These are phyloP conservation scores for Geranium incanum DNA, from an alignment of 441 rosid species.

Conservation along the genomic window DNA sequence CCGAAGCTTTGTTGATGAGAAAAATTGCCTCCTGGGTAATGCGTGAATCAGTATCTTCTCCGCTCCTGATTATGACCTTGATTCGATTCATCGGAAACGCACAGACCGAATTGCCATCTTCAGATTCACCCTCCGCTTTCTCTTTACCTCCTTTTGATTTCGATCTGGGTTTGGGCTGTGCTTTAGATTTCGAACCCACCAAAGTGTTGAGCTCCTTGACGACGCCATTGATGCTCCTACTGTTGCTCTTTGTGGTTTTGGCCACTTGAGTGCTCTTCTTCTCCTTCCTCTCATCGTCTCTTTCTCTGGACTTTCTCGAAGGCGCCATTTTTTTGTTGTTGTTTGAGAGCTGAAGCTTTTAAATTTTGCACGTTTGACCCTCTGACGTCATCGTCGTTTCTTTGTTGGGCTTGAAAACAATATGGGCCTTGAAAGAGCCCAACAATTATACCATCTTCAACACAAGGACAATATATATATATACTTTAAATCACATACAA, in stretches of 20 bases:
- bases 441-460: too few relatives aligned
- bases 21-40: constrained; percentile 58
- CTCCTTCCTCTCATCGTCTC: constrained; percentile 12
- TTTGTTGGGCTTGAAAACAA: background rate
- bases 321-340: constrained; percentile 4
- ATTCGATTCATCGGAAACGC: constrained; percentile 70
- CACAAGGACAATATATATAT: too few relatives aligned
- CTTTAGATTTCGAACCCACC: background rate
- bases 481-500: too few relatives aligned
- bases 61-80: constrained; percentile 56
- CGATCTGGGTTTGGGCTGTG: background rate
- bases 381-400: background rate
- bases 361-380: background rate
- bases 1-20: constrained; percentile 81
- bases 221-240: background rate
- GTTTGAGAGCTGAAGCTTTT: background rate
- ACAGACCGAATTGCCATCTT: constrained; percentile 14
- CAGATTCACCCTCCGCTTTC: constrained; percentile 10
- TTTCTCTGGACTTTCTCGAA: constrained; percentile 15
- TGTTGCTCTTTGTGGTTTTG: constrained; percentile 16
- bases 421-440: background rate
- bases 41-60: constrained; percentile 28
- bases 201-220: too few relatives aligned
- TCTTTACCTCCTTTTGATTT: constrained; percentile 12
- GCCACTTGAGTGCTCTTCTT: constrained; percentile 4